Conservation (phyloP, 345 rosid genomes). For the Eucalyptus lansdowneana region DNA sequence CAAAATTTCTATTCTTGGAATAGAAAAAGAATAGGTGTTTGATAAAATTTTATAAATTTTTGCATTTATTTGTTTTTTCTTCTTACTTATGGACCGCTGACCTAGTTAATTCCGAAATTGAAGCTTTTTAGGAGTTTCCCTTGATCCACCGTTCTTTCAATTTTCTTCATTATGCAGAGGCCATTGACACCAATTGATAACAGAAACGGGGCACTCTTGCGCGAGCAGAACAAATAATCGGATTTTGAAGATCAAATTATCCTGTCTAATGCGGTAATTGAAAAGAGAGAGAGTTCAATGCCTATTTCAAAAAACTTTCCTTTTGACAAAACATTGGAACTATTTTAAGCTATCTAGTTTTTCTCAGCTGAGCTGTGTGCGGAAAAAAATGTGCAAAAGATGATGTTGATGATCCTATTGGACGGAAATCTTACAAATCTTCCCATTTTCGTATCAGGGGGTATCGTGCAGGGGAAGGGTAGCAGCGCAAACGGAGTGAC, state of each 20-base stretch:
- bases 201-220: neutral
- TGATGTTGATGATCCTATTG: neutral
- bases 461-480: neutral
- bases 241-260: neutral
- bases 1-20: too few species aligned
- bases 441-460: neutral
- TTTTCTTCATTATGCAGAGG: neutral
- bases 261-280: neutral
- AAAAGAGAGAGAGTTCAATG: neutral
- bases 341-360: neutral
- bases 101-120: neutral
- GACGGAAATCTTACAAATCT: neutral
- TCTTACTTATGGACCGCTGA: too few species aligned
- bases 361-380: neutral
- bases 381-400: neutral
- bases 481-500: neutral
- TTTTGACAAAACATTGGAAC: neutral
- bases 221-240: rapidly evolving
- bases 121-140: neutral
- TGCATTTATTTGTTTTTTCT: too few species aligned
- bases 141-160: neutral
- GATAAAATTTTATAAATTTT: too few species aligned
- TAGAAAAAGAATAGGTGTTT: too few species aligned
- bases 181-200: neutral
- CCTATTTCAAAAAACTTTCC: neutral